phyloP scores from a whole-genome alignment of 495 filamentous ascomycete species.

The Pyrenula aspistea region DNA sequence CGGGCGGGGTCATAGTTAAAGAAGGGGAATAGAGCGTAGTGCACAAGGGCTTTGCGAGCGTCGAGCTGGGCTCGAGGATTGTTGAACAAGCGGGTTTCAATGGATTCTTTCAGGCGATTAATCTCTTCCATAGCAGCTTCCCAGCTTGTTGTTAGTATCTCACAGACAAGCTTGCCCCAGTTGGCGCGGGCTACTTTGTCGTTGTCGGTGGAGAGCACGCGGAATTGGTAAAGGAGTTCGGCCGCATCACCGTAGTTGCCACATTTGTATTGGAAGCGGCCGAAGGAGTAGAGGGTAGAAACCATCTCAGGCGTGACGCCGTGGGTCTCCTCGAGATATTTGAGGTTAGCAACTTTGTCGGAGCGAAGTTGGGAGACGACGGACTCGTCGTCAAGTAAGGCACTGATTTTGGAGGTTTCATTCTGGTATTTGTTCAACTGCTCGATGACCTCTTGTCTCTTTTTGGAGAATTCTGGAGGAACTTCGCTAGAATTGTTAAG shows the following conservation, averaged over 20 bases:
- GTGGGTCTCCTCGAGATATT: constrained; percentile 88
- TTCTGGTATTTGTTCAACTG: constrained; percentile 70
- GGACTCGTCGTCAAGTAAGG: constrained; percentile 71
- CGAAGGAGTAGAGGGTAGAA: constrained; percentile 84
- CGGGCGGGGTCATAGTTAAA: constrained; percentile 93
- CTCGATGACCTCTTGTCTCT: constrained; percentile 77
- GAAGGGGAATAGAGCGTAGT: constrained; percentile 98
- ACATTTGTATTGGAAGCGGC: constrained; percentile 91
- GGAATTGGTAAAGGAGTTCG: constrained; percentile 88
- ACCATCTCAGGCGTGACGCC: constrained; percentile 90
- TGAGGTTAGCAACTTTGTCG: constrained; percentile 96
- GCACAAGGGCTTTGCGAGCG: constrained; percentile 91
- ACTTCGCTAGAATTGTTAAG: constrained; percentile 67
- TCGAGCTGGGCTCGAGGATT: constrained; percentile 88
- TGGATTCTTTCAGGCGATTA: constrained; percentile 81
- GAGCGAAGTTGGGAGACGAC: constrained; percentile 78
- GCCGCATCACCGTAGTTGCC: constrained; percentile 81
- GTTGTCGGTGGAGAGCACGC: constrained; percentile 92
- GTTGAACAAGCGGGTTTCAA: constrained; percentile 86
- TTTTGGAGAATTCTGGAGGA: constrained; percentile 74
- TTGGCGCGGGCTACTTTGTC: constrained; percentile 90
- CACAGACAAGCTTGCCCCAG: constrained; percentile 91
- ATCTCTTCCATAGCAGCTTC: constrained; percentile 93
- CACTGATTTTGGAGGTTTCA: constrained; percentile 73
- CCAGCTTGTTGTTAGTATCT: constrained; percentile 90